Conservation (phyloP, 169 alveolate species). For the Eimeria brunetti region DNA sequence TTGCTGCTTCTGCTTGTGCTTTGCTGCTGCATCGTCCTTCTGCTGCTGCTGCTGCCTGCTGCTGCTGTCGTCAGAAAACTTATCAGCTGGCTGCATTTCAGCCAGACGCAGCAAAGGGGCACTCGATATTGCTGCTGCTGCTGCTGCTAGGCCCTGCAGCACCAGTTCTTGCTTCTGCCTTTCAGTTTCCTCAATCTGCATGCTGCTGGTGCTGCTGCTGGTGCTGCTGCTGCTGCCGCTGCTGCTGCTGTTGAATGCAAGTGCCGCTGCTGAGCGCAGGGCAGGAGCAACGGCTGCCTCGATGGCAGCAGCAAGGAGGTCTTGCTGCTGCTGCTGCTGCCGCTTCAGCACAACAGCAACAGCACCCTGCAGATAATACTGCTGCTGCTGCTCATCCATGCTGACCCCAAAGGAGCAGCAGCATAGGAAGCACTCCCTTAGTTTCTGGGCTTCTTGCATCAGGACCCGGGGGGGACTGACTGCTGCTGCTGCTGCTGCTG, state of each 20-base stretch:
- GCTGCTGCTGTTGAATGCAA: neutral
- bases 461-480: conserved; percentile 46
- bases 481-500: conserved; percentile 45
- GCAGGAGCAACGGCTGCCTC: conserved; percentile 46
- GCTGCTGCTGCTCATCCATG: conserved; percentile 61
- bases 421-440: conserved; percentile 13
- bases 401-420: neutral
- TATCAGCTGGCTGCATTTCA: neutral
- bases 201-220: conserved; percentile 16
- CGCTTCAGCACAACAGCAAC: conserved; percentile 25
- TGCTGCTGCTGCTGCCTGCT: conserved; percentile 6
- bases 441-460: conserved; percentile 39
- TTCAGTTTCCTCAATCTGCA: neutral
- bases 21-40: neutral
- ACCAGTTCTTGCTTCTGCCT: neutral
- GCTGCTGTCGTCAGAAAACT: neutral
- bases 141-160: neutral
- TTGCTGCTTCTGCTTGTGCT: conserved; percentile 39
- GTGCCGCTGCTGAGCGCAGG: neutral
- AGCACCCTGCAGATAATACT: conserved; percentile 25
- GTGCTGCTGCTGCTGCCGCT: neutral
- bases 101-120: conserved; percentile 19
- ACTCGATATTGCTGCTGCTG: conserved; percentile 36
- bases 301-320: conserved; percentile 26
- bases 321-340: conserved; percentile 48